Conservation (phyloP, 2,329 filamentous ascomycete species). For the Scopulariopsis brevicaulis region DNA sequence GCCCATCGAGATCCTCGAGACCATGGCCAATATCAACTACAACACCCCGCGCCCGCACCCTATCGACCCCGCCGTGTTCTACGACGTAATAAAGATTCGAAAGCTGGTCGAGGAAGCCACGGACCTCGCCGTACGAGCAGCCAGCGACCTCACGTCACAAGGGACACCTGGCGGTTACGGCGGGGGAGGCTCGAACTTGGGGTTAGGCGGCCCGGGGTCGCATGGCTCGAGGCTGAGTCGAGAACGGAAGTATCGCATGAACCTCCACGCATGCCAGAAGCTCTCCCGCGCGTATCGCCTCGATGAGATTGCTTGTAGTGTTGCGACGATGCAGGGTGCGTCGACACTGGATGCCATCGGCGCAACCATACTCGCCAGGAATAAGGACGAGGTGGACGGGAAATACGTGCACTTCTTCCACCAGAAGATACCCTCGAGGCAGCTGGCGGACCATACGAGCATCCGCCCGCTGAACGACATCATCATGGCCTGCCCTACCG, state of each 20-base stretch:
- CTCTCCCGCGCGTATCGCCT: conserved; percentile 66
- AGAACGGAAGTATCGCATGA: conserved; percentile 67
- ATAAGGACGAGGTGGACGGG: conserved; percentile 57
- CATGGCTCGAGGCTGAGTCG: conserved; percentile 58
- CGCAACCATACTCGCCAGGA: conserved; percentile 58
- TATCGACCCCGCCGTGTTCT: conserved; percentile 71
- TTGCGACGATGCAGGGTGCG: conserved; percentile 73
- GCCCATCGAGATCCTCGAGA: conserved; percentile 67
- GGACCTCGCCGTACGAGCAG: conserved; percentile 64
- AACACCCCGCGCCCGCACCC: conserved; percentile 64
- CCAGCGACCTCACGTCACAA: conserved; percentile 58
- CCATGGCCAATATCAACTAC: conserved; percentile 69
- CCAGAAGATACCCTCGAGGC: conserved; percentile 72
- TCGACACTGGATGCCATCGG: conserved; percentile 70
- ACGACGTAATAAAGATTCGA: conserved; percentile 74
- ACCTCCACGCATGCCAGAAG: conserved; percentile 70
- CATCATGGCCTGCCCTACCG: conserved; percentile 49
- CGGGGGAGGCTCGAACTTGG: conserved; percentile 9
- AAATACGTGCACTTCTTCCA: conserved; percentile 91
- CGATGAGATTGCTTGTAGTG: conserved; percentile 74
- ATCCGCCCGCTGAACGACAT: conserved; percentile 56
- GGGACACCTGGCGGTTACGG: conserved; percentile 31
- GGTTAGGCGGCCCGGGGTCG: conserved; percentile 18
- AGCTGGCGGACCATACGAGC: conserved; percentile 61
- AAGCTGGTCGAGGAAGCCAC: conserved; percentile 71